These are phyloP conservation scores for Boletellus sp. DNA, from an alignment of 768 basidiomycete genomes.

Conservation along the genomic window DNA sequence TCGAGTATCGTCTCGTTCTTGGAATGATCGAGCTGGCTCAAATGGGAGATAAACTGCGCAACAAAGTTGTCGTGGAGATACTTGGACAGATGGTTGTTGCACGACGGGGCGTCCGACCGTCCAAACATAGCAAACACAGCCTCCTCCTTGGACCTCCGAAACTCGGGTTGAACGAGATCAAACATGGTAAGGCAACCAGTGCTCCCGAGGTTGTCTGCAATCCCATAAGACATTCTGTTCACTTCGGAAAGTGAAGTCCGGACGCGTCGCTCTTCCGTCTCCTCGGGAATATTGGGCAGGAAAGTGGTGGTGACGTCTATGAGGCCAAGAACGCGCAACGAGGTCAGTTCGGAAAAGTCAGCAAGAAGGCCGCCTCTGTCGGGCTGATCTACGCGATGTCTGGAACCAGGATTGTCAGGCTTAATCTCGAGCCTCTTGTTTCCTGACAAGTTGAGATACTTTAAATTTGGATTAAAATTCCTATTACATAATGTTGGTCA, in stretches of 20 bases:
- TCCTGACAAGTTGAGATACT: slow-evolving; percentile 94
- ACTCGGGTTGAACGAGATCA: slow-evolving; percentile 87
- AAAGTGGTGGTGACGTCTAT: slow-evolving; percentile 87
- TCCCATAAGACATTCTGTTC: slow-evolving; percentile 92
- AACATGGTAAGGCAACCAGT: slow-evolving; percentile 82
- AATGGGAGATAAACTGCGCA: slow-evolving; percentile 53
- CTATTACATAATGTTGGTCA: slow-evolving; percentile 38
- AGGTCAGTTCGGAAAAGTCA: slow-evolving; percentile 82
- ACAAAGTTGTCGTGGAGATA: slow-evolving; percentile 82
- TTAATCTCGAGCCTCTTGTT: slow-evolving; percentile 97
- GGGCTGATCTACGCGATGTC: slow-evolving; percentile 24
- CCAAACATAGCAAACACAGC: slow-evolving; percentile 98
- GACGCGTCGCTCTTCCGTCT: slow-evolving; percentile 84
- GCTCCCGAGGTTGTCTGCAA: slow-evolving; percentile 85
- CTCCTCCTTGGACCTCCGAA: slow-evolving; percentile 70
- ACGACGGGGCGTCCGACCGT: slow-evolving; percentile 52
- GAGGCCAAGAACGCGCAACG: slow-evolving; percentile 87
- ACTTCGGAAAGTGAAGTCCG: slow-evolving; percentile 88
- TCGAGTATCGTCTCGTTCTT: slow-evolving; percentile 57
- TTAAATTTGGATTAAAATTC: slow-evolving; percentile 94
- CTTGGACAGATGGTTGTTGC: slow-evolving; percentile 71
- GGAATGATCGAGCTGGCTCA: slow-evolving; percentile 41
- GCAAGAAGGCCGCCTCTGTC: slow-evolving; percentile 47
- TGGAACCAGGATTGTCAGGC: slow-evolving; percentile 47
- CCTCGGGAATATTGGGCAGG: slow-evolving; percentile 68